Conservation (phyloP, 78 protist species). For the Fonticula alba region DNA sequence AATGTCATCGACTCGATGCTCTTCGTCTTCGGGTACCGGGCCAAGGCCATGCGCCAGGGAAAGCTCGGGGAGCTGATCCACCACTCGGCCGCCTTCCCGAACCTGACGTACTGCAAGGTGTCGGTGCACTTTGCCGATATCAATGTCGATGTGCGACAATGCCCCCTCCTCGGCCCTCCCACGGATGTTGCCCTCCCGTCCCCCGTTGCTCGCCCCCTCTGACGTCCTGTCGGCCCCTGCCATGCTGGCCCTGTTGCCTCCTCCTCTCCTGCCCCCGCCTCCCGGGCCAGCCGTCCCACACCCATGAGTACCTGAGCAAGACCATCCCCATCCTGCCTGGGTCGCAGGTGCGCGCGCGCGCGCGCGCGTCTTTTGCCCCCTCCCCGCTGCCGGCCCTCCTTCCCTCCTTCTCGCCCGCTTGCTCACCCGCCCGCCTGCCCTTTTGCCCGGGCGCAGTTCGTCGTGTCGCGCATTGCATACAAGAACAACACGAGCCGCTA, state of each 20-base stretch:
- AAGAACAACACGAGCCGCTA: conserved; percentile 38
- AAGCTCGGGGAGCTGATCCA: conserved; percentile 91
- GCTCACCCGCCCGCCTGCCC: too few relatives aligned
- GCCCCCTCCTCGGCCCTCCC: background rate
- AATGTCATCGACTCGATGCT: conserved; percentile 97
- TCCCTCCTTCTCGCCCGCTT: too few relatives aligned
- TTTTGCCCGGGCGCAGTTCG: too few relatives aligned
- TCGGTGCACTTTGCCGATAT: conserved; percentile 79
- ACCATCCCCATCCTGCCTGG: background rate
- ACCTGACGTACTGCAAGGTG: conserved; percentile 55
- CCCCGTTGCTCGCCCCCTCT: too few relatives aligned
- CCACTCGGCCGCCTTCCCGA: conserved; percentile 45
- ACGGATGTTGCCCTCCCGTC: too few relatives aligned
- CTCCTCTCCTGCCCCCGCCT: too few relatives aligned
- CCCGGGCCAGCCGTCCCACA: too few relatives aligned
- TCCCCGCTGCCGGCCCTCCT: too few relatives aligned
- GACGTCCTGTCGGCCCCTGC: too few relatives aligned
- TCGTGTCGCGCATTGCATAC: conserved; percentile 61
- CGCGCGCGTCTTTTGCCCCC: too few relatives aligned
- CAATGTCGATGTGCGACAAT: conserved; percentile 40
- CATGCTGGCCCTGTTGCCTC: too few relatives aligned
- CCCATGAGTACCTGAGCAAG: background rate
- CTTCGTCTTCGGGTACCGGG: conserved; percentile 93
- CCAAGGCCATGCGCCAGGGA: conserved; percentile 72
- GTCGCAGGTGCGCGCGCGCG: background rate